phyloP scores from a whole-genome alignment of 2,329 filamentous ascomycete species.

The Talaromyces sp. region DNA sequence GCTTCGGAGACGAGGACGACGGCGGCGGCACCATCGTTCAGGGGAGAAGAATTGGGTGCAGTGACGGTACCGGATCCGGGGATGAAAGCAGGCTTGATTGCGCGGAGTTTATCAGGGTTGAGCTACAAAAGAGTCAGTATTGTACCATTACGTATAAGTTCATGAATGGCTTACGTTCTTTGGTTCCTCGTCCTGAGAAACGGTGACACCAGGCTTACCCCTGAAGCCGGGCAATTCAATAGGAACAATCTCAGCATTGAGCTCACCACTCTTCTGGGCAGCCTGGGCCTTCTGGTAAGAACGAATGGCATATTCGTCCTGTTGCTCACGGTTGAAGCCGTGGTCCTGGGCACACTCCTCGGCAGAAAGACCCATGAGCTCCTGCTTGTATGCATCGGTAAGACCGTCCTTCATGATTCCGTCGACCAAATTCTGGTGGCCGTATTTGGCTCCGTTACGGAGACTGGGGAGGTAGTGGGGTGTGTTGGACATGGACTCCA shows the following conservation, averaged over 20 bases:
- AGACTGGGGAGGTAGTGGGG: constrained; percentile 92
- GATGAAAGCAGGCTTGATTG: constrained; percentile 80
- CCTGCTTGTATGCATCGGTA: constrained; percentile 89
- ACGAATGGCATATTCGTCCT: constrained; percentile 94
- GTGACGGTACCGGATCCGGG: constrained; percentile 79
- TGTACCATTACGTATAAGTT: background rate
- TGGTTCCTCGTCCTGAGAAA: constrained; percentile 89
- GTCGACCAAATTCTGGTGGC: constrained; percentile 82
- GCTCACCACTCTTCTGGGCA: constrained; percentile 75
- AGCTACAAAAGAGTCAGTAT: constrained; percentile 43
- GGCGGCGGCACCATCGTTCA: constrained; percentile 92
- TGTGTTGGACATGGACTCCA: constrained; percentile 97
- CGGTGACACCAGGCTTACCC: constrained; percentile 77
- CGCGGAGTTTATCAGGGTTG: constrained; percentile 75
- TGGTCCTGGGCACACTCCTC: constrained; percentile 91
- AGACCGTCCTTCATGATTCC: constrained; percentile 92
- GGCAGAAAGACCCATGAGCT: constrained; percentile 91
- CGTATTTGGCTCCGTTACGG: constrained; percentile 87
- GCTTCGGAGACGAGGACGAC: constrained; percentile 91
- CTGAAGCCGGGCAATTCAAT: constrained; percentile 83
- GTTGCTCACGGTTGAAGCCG: constrained; percentile 73
- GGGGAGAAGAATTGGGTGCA: constrained; percentile 90
- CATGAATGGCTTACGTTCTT: constrained; percentile 64
- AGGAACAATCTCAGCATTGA: constrained; percentile 82
- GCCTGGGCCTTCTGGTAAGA: constrained; percentile 91